Evolutionary conservation across 106 monocot genomes (phyloP), one percentile per base, ranked within the genome.

Genomic region (Phalaenopsis equestris): DNA sequence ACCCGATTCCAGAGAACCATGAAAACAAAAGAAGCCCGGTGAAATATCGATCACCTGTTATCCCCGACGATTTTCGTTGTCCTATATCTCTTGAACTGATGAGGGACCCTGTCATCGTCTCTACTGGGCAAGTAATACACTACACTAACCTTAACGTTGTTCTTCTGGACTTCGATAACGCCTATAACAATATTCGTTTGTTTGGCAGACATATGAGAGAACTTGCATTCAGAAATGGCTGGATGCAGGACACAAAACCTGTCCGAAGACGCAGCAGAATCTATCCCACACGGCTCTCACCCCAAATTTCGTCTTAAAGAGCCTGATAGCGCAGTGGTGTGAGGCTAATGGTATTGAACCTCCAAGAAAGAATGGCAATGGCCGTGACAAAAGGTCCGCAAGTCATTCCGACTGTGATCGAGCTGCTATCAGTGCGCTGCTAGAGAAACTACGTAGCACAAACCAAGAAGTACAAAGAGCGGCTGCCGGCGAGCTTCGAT

Each of bases 171-270:
- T 70, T 70, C 11, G 38, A 70, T 14, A 38, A 70, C 36, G 15
- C 74, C 45, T 19, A 74, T 8, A 23, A 19, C 14, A n/a, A 77
- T 77, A 9, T 30, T 15, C 67, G 6, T 41, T n/a, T 41, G 61
- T 75, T 73, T 78, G 11, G 48, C 85, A 93, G 93, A 93, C 93
- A 57, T 93, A 93, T 79, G 93, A 93, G 86, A 87, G 91, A 74
- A 79, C 91, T 49, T 86, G 82, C 91, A 93, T 93, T 75, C 91
- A 91, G 21, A 93, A 93, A 81, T 93, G 93, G 93, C 84, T 93
- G 2, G 89, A 93, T 64, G 79, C 83, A 36, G 93, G 89, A 36
- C 93, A 93, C 84, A 93, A 89, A 58, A 87, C 87, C 42, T 93
- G 93, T 80, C 93, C 93, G 18, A 91, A 87, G 79, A 89, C 89